A percentile compares a stretch with the other conserved stretches of the same genome.
These are phyloP conservation scores for Acarospora socialis DNA, from an alignment of 2,329 filamentous ascomycete genomes.

Conservation along the genomic window DNA sequence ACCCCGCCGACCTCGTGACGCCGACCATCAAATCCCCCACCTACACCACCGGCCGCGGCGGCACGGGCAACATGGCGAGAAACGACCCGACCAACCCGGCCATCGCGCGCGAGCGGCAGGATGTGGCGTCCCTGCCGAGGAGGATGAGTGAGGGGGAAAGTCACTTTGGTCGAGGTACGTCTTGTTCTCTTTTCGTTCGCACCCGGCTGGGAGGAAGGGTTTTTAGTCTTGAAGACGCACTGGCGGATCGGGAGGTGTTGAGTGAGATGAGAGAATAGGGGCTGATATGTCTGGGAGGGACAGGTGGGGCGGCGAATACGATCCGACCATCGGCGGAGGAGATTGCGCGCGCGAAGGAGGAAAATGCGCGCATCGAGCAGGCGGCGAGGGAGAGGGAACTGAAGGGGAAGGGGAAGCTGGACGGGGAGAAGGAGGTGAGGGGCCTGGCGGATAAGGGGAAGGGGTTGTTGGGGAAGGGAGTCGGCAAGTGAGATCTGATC, in stretches of 20 bases:
- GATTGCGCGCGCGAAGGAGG: constrained; percentile 17
- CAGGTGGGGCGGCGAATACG: constrained; percentile 18
- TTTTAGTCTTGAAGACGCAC: constrained; percentile 18
- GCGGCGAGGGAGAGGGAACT: constrained; percentile 13
- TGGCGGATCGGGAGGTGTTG: constrained; percentile 23
- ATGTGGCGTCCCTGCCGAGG: constrained; percentile 42
- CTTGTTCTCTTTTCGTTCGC: constrained; percentile 14
- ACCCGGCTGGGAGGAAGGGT: too few species aligned
- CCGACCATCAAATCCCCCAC: constrained; percentile 70
- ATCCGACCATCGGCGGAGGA: constrained; percentile 18
- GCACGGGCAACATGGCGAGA: constrained; percentile 76
- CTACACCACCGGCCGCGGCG: constrained; percentile 81
- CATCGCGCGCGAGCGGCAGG: constrained; percentile 64
- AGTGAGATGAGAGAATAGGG: neutral
- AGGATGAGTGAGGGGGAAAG: constrained; percentile 25
- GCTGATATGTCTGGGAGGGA: constrained; percentile 10
- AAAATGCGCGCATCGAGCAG: constrained; percentile 20
- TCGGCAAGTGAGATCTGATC: too few species aligned
- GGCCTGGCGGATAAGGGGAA: constrained; percentile 40
- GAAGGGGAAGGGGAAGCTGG: constrained; percentile 13
- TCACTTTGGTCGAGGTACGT: constrained; percentile 30
- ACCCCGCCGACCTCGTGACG: constrained; percentile 58
- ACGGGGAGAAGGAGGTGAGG: constrained; percentile 19
- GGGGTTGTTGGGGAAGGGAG: constrained; percentile 31
- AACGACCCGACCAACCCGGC: constrained; percentile 51